phyloP scores from a whole-genome alignment of 2,329 filamentous ascomycete species.

The Alternaria brassicicola region DNA sequence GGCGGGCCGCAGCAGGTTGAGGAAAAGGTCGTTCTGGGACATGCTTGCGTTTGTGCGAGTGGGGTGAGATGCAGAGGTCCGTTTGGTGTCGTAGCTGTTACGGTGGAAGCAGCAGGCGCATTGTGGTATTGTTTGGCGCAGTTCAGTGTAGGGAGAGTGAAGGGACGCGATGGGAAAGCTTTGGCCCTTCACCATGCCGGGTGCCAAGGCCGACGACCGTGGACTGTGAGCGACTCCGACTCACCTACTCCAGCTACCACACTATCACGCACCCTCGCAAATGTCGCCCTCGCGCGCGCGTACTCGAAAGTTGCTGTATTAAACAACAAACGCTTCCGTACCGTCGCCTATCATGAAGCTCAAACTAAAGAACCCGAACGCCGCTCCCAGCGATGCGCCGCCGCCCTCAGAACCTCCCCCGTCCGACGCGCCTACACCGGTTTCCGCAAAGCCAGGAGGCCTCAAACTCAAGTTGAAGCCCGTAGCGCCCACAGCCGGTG shows the following conservation, averaged over 20 bases:
- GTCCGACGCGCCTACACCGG: slow-evolving; percentile 20
- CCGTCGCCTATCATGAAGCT: slow-evolving; percentile 37
- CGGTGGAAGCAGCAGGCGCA: slow-evolving; percentile 31
- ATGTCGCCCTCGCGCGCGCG: slow-evolving; percentile 22
- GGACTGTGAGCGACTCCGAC: slow-evolving; percentile 10
- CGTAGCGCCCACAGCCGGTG: slow-evolving; percentile 23
- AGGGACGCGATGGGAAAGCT: slow-evolving; percentile 22
- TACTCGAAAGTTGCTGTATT: not conserved
- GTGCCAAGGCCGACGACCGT: slow-evolving; percentile 22
- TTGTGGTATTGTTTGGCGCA: slow-evolving; percentile 13
- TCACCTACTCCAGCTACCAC: slow-evolving; percentile 1
- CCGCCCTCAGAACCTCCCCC: slow-evolving; percentile 26
- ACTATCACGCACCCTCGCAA: slow-evolving; percentile 6
- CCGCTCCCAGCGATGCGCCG: slow-evolving; percentile 31
- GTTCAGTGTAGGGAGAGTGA: slow-evolving; percentile 15
- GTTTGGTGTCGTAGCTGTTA: slow-evolving; percentile 18
- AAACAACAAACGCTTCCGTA: not conserved
- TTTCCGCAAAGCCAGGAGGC: slow-evolving; percentile 20
- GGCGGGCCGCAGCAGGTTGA: slow-evolving; percentile 82
- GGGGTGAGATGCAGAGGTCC: slow-evolving; percentile 26
- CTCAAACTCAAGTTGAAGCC: slow-evolving; percentile 46
- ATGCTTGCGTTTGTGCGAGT: slow-evolving; percentile 31
- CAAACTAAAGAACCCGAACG: slow-evolving; percentile 37
- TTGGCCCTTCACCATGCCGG: slow-evolving; percentile 26
- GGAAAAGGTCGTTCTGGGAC: slow-evolving; percentile 60